Conservation (phyloP, 2,329 filamentous ascomycete genomes). For the Beauveria sp. region DNA sequence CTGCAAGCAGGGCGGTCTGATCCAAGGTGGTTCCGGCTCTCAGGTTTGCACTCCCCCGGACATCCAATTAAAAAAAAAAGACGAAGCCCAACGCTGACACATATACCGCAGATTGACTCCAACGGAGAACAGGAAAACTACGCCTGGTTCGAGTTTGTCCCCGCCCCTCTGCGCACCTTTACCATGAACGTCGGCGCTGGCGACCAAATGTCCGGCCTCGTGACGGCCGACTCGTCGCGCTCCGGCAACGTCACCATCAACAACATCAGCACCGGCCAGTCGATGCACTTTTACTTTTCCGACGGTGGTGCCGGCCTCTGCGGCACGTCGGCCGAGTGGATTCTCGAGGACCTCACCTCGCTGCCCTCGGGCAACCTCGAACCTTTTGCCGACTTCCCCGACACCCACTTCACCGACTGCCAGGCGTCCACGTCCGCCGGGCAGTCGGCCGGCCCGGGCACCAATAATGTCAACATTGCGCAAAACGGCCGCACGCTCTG, state of each 20-base stretch:
- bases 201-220: conserved; percentile 1
- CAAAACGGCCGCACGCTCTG: neutral
- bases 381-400: conserved; percentile 4
- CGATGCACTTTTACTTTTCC: neutral
- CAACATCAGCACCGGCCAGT: conserved; percentile 3
- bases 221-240: neutral
- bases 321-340: conserved; percentile 8
- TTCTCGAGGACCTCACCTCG: neutral
- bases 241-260: conserved; percentile 6
- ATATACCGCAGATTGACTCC: neutral
- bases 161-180: neutral
- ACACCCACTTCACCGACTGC: neutral
- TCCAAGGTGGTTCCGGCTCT: neutral
- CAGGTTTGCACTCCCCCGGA: neutral
- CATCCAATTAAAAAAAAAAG: neutral
- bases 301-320: neutral
- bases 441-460: neutral
- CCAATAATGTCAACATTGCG: neutral
- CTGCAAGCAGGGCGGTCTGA: neutral
- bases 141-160: neutral
- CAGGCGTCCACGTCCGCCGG: neutral
- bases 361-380: neutral
- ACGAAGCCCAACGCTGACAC: neutral
- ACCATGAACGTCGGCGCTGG: neutral
- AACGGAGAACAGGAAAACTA: neutral